Evolutionary conservation across 257 asterid genomes (phyloP), one percentile per base, ranked within the genome.

Genomic region (Petunia secreta): DNA sequence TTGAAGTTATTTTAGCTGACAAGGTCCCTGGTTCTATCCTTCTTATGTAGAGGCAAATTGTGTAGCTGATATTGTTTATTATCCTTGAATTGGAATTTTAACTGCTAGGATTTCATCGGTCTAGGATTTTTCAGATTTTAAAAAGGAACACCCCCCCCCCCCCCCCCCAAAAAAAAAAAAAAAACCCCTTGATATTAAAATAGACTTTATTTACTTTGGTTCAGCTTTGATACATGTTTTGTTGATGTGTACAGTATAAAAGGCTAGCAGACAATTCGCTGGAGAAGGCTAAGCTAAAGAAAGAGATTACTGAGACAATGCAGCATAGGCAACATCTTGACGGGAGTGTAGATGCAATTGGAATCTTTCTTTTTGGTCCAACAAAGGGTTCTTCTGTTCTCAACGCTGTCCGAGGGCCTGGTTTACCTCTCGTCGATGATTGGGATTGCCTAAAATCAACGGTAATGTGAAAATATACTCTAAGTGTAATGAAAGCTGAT

Each of bases 371-470:
- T 65, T 95, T 95, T 7, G 96, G 99, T 6, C 91, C 92, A 0
- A 87, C 69, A n/a, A 85, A 82, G 63, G 89, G 91, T 4, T 79
- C 90, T 2, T 75, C 90, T 5, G 39, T 83, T 43, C 92, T 93
- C 6, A 85, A 81, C 48, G 77, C 85, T 3, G 81, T 82, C n/a
- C 84, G 98, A 62, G 83, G 53, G 4, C 82, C 8, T 0, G 92
- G 96, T 4, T 77, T 80, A 52, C 97, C 99, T 39, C 84, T 95
- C 1, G 97, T 86, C 0, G 97, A 95, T 71, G 98, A 95, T 73
- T 95, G 98, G 98, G 93, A 89, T 11, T 93, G 98, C 79, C 83
- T 95, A 64, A 95, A 95, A 83, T 88, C 97, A 64, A 87, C 81
- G 93, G 99, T 94, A 50, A 77, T n/a, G 6, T 50, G n/a, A 11